These are phyloP conservation scores for Populus deltoides DNA, from an alignment of 345 rosid genomes.

Conservation along the genomic window DNA sequence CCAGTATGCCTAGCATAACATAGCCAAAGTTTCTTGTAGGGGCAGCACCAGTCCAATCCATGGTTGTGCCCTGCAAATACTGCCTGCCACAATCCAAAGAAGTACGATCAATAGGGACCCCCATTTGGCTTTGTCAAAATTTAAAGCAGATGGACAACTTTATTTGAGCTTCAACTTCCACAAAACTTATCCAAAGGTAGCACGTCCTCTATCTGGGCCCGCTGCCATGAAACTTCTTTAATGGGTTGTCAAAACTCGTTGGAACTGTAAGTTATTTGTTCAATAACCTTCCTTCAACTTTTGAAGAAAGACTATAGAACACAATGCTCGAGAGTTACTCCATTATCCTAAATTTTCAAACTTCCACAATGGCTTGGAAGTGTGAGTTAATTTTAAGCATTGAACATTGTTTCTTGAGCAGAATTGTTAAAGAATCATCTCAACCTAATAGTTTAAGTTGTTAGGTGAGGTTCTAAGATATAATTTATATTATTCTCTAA, in stretches of 20 bases:
- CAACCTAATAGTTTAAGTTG: too few species aligned
- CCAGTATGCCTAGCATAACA: constrained; percentile 94
- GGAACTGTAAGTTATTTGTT: background rate
- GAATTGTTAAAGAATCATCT: too few species aligned
- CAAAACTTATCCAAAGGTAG: background rate
- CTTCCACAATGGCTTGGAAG: background rate
- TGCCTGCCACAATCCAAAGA: constrained; percentile 49
- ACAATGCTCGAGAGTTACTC: background rate
- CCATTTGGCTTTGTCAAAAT: background rate
- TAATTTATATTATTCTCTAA: too few species aligned
- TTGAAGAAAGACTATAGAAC: background rate
- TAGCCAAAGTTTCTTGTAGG: constrained; percentile 66
- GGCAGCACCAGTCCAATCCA: constrained; percentile 97
- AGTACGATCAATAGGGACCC: background rate
- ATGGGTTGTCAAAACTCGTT: background rate
- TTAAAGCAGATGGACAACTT: background rate
- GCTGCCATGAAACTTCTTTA: background rate
- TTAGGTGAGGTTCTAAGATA: too few species aligned
- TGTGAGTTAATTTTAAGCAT: background rate
- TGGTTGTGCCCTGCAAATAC: constrained; percentile 92
- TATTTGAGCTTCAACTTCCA: constrained; percentile 7
- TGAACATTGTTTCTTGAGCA: background rate
- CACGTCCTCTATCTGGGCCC: background rate
- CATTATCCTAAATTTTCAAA: background rate
- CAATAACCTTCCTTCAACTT: background rate